These are phyloP conservation scores for Lecanicillium sp. DNA, from an alignment of 2,329 filamentous ascomycete species.

Conservation along the genomic window DNA sequence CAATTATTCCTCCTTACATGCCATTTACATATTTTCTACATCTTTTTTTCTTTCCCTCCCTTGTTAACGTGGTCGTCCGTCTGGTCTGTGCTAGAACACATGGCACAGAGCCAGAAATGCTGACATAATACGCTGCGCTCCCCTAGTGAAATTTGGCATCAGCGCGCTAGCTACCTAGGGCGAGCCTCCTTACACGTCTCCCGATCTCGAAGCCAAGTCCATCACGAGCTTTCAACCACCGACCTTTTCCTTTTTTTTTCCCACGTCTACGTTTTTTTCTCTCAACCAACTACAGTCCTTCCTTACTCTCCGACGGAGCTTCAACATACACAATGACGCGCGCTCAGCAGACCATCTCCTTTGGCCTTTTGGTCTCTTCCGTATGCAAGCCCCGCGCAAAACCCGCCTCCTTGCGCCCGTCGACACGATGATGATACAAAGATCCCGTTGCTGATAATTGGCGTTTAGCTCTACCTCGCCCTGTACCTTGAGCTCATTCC, in stretches of 20 bases:
- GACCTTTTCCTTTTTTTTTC: background rate
- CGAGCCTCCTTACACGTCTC: constrained; percentile 11
- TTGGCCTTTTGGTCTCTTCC: constrained; percentile 80
- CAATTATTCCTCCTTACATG: too few species aligned
- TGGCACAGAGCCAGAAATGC: background rate
- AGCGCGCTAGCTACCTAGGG: constrained; percentile 13
- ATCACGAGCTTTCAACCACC: background rate
- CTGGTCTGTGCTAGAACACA: too few species aligned
- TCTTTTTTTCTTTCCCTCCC: too few species aligned
- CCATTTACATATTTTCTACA: too few species aligned
- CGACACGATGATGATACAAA: too few species aligned
- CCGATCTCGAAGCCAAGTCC: background rate
- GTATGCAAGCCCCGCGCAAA: constrained; percentile 41
- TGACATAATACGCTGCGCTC: constrained; percentile 14
- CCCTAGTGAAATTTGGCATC: constrained; percentile 11
- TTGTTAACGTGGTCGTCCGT: too few species aligned
- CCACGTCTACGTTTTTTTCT: too few species aligned
- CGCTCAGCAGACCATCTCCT: constrained; percentile 85
- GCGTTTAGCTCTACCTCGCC: constrained; percentile 74
- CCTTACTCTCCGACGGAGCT: constrained; percentile 1
- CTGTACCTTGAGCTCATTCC: constrained; percentile 80
- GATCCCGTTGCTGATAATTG: constrained; percentile 16
- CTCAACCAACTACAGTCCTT: constrained; percentile 13
- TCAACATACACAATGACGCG: constrained; percentile 71
- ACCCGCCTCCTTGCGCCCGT: background rate